A percentile compares a stretch with the other conserved stretches of the same genome.
Evolutionary conservation across 441 rosid species (phyloP).

Genomic region (Raphanus hybrid): DNA sequence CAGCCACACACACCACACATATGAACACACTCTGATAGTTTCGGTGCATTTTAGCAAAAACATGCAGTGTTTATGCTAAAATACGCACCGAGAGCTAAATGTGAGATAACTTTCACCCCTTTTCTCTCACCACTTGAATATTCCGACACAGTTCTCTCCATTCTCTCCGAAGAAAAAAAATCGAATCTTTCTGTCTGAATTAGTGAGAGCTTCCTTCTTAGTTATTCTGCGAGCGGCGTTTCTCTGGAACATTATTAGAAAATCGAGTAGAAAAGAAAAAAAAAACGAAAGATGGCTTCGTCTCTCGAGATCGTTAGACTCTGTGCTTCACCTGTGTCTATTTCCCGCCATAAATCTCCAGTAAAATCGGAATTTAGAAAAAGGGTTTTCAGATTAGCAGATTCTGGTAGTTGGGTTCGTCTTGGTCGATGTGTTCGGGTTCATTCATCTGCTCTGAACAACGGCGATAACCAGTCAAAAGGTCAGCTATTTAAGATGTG

Average conservation of each 20-base stretch:
- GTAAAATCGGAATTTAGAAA: constrained; percentile 48
- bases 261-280: constrained; percentile 1
- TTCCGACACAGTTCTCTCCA: constrained; percentile 18
- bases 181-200: constrained; percentile 25
- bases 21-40: background rate
- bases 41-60: constrained; percentile 7
- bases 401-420: constrained; percentile 31
- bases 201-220: background rate
- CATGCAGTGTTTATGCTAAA: background rate
- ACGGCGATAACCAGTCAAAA: constrained; percentile 62
- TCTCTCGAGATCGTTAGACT: constrained; percentile 50
- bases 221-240: background rate
- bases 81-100: background rate
- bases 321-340: constrained; percentile 50
- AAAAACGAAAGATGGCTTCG: constrained; percentile 30
- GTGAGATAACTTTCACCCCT: constrained; percentile 33
- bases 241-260: no score
- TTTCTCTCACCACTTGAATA: constrained; percentile 18
- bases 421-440: constrained; percentile 44
- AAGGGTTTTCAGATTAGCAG: constrained; percentile 44
- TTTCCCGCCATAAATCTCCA: constrained; percentile 52
- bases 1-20: constrained; percentile 36
- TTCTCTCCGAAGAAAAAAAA: constrained; percentile 21
- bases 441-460: constrained; percentile 56
- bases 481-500: constrained; percentile 47